These are phyloP conservation scores for Plasmodium falciparum DNA, from an alignment of 169 alveolate species.

Conservation along the genomic window DNA sequence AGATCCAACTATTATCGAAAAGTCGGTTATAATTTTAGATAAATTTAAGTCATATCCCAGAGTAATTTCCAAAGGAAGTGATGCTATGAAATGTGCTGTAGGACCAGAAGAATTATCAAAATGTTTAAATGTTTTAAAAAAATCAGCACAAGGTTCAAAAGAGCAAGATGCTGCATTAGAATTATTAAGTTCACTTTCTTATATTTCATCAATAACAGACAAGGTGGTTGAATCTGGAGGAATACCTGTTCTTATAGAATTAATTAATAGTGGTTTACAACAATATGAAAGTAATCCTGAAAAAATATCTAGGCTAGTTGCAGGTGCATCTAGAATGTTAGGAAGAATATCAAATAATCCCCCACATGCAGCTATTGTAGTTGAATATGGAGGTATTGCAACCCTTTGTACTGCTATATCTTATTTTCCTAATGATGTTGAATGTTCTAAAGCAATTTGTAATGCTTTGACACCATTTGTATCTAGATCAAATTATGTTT, in stretches of 20 bases:
- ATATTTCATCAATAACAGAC: constrained; percentile 92
- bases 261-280: constrained; percentile 88
- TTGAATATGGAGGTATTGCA: constrained; percentile 90
- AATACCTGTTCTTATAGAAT: constrained; percentile 89
- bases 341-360: constrained; percentile 90
- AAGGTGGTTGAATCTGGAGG: constrained; percentile 93
- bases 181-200: constrained; percentile 92
- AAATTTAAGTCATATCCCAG: constrained; percentile 81
- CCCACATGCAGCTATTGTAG: constrained; percentile 88
- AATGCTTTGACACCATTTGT: constrained; percentile 90
- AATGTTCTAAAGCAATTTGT: constrained; percentile 89
- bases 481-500: constrained; percentile 82
- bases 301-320: constrained; percentile 86
- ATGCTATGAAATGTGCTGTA: constrained; percentile 89
- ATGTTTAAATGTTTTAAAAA: constrained; percentile 89
- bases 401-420: constrained; percentile 90
- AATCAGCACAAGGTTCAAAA: constrained; percentile 87
- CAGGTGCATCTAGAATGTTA: constrained; percentile 91
- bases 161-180: constrained; percentile 92
- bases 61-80: constrained; percentile 89
- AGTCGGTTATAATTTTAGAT: constrained; percentile 80
- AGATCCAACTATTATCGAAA: constrained; percentile 65
- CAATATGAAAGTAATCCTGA: constrained; percentile 88
- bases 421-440: constrained; percentile 86
- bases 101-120: constrained; percentile 90